These are phyloP conservation scores for Basipetospora chlamydospora DNA, from an alignment of 2,329 filamentous ascomycete genomes.

Conservation along the genomic window DNA sequence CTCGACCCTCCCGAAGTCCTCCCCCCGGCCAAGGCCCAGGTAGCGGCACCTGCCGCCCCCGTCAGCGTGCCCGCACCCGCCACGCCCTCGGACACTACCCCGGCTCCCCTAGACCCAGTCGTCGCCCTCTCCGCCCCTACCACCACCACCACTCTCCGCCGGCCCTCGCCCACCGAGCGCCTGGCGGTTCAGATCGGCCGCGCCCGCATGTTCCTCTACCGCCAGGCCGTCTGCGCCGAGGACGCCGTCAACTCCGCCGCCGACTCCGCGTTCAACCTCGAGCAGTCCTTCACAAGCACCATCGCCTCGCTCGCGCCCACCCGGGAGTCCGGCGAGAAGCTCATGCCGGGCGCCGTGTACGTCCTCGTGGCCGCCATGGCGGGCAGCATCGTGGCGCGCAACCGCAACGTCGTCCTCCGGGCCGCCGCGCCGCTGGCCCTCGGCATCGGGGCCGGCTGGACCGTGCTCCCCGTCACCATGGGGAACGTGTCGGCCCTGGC, in stretches of 20 bases:
- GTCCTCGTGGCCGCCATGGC: conserved; percentile 92
- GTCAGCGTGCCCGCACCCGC: conserved; percentile 16
- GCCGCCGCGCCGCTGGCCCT: conserved; percentile 63
- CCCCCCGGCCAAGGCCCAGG: conserved; percentile 14
- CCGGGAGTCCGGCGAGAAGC: conserved; percentile 69
- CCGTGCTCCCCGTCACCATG: conserved; percentile 78
- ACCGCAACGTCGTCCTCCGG: conserved; percentile 73
- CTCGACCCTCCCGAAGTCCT: conserved; percentile 36
- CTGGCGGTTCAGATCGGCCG: conserved; percentile 70
- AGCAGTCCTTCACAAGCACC: conserved; percentile 81
- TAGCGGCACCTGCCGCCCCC: conserved; percentile 14
- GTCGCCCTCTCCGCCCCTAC: conserved; percentile 14
- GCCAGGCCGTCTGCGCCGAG: conserved; percentile 59
- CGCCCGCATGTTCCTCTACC: conserved; percentile 68
- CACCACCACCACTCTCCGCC: conserved; percentile 19
- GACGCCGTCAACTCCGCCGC: conserved; percentile 71
- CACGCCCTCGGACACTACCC: conserved; percentile 9
- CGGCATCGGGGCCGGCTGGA: conserved; percentile 70
- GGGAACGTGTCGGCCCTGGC: conserved; percentile 71
- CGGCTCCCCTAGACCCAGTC: conserved; percentile 16
- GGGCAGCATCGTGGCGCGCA: conserved; percentile 77
- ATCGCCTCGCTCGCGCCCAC: conserved; percentile 78
- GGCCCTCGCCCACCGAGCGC: conserved; percentile 76
- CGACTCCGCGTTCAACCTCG: conserved; percentile 67
- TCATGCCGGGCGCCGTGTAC: conserved; percentile 83